Evolutionary conservation across 192 early-diverging fungal species (phyloP).

Genomic region (Entrophospora sp.): DNA sequence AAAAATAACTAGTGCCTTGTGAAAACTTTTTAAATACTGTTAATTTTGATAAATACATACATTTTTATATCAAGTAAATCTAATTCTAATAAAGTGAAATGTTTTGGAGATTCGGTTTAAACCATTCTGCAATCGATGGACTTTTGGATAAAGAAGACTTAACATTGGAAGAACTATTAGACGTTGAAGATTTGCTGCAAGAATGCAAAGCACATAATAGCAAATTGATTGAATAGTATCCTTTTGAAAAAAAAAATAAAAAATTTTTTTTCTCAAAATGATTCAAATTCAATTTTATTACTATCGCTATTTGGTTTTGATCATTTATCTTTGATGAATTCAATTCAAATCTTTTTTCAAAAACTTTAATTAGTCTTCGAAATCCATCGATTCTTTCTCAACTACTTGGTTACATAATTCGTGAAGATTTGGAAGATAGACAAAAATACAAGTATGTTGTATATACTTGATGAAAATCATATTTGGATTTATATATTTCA

Average conservation of each 20-base stretch:
- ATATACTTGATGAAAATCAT: too few species aligned
- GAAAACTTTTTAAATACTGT: too few species aligned
- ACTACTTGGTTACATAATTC: slow-evolving; percentile 76
- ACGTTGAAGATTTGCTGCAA: slow-evolving; percentile 89
- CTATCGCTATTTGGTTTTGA: too few species aligned
- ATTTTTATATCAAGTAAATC: too few species aligned
- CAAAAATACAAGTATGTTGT: slow-evolving; percentile 65
- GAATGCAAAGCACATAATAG: slow-evolving; percentile 90
- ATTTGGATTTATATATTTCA: too few species aligned
- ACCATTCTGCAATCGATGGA: slow-evolving; percentile 85
- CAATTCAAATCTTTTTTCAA: not conserved
- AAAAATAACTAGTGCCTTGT: too few species aligned
- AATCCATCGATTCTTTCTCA: slow-evolving; percentile 64
- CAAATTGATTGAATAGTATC: slow-evolving; percentile 79
- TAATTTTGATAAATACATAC: too few species aligned
- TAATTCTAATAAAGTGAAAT: slow-evolving; percentile 30
- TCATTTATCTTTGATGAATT: not conserved
- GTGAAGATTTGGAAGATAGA: slow-evolving; percentile 73
- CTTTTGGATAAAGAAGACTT: slow-evolving; percentile 86
- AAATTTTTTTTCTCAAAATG: too few species aligned
- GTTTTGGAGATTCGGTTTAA: slow-evolving; percentile 94
- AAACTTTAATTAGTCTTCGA: slow-evolving; percentile 72
- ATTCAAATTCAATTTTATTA: too few species aligned
- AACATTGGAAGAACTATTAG: slow-evolving; percentile 83
- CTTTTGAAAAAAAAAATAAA: too few species aligned